Percentiles rank a stretch among this genome's conserved stretches.
Evolutionary conservation across 192 early-diverging fungal genomes (phyloP).

Genomic region (Backusella sp.): DNA sequence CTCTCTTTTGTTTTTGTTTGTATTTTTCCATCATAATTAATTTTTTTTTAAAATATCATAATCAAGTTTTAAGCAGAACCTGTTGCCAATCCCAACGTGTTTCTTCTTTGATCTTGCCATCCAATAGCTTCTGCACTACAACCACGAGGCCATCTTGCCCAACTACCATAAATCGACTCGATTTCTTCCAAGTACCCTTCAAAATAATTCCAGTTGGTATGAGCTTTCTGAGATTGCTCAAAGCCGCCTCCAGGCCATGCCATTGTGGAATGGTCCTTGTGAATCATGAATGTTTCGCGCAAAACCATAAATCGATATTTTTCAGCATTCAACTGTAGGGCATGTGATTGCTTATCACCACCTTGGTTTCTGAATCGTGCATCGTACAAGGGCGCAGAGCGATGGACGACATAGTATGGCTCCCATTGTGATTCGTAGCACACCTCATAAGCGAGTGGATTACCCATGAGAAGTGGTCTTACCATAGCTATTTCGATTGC

Average conservation of each 20-base stretch:
- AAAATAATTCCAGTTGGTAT: constrained; percentile 46
- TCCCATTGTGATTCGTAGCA: constrained; percentile 62
- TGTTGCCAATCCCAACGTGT: constrained; percentile 38
- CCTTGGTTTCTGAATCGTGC: constrained; percentile 56
- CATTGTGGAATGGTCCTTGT: constrained; percentile 48
- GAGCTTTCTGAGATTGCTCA: constrained; percentile 32
- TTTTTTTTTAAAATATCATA: background rate
- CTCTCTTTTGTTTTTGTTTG: background rate
- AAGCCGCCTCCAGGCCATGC: constrained; percentile 50
- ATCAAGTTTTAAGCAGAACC: constrained; percentile 10
- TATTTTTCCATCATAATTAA: background rate
- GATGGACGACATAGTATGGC: constrained; percentile 50
- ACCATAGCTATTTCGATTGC: constrained; percentile 33
- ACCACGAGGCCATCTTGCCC: constrained; percentile 50
- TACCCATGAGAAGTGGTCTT: constrained; percentile 14
- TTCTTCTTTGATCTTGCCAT: constrained; percentile 40
- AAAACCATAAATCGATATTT: constrained; percentile 44
- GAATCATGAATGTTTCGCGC: constrained; percentile 47
- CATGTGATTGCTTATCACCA: constrained; percentile 55
- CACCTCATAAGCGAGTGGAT: constrained; percentile 42
- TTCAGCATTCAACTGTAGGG: constrained; percentile 48
- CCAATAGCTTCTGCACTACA: constrained; percentile 43
- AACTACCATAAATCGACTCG: constrained; percentile 39
- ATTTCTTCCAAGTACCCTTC: constrained; percentile 42
- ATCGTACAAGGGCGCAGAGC: constrained; percentile 45